Evolutionary conservation across 2,329 filamentous ascomycete genomes (phyloP).

Genomic region (Leptographium flavum): DNA sequence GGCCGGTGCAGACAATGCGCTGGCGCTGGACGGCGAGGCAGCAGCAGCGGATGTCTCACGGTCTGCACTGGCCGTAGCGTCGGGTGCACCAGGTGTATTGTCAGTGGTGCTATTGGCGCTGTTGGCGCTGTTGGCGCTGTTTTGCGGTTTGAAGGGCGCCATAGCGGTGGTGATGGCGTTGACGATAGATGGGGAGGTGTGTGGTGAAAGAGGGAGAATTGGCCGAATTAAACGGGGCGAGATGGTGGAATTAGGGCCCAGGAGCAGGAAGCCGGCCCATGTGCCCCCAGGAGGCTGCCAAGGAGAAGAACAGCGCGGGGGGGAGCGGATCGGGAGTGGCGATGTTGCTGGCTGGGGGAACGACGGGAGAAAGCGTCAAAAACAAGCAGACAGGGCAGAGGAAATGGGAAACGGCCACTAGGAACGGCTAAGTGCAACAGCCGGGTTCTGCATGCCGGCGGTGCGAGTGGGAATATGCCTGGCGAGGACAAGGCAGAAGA

Average conservation of each 20-base stretch:
- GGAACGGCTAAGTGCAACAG: not conserved
- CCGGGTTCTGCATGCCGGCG: not conserved
- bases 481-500: no score
- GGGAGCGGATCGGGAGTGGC: not conserved
- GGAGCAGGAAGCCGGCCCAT: not conserved
- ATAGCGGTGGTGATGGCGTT: constrained; percentile 6
- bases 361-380: not conserved
- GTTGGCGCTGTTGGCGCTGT: not conserved
- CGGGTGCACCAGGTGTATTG: no score
- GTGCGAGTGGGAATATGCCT: not conserved
- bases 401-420: not conserved
- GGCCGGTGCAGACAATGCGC: not conserved
- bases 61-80: not conserved
- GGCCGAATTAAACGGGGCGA: not conserved
- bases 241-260: constrained; percentile 1
- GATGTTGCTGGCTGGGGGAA: not conserved
- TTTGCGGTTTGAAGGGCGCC: constrained; percentile 9
- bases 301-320: not conserved
- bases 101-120: not conserved
- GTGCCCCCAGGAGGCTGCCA: not conserved
- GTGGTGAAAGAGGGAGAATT: not conserved
- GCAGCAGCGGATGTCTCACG: not conserved
- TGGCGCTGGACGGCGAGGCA: not conserved
- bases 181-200: not conserved
- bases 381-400: not conserved